Conservation (phyloP, 371 early-diverging fungal species). For the Scutellospora calospora region DNA sequence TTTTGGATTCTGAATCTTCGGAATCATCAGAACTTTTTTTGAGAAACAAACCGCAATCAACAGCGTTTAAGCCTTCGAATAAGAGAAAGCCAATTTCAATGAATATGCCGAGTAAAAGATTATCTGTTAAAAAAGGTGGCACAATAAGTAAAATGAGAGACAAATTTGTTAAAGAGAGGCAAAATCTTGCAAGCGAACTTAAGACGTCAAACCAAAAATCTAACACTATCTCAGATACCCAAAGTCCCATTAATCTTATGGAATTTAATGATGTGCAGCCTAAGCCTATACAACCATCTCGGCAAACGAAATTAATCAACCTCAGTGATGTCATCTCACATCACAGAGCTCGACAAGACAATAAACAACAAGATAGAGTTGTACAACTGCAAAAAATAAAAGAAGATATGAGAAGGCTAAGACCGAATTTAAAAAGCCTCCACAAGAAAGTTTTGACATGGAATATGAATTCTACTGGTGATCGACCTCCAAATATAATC, state of each 20-base stretch:
- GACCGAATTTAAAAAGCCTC: conserved; percentile 58
- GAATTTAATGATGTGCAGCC: neutral
- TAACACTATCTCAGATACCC: too few relatives aligned
- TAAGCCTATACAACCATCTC: conserved; percentile 20
- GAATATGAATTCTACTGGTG: conserved; percentile 58
- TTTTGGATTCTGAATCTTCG: too few relatives aligned
- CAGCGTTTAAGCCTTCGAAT: neutral
- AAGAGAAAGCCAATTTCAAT: neutral
- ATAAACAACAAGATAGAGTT: conserved; percentile 40
- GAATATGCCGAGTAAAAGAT: neutral
- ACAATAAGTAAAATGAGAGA: neutral
- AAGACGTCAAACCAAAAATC: too few relatives aligned
- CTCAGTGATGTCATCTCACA: conserved; percentile 45
- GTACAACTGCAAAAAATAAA: conserved; percentile 26
- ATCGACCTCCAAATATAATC: conserved; percentile 56
- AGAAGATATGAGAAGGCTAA: conserved; percentile 51
- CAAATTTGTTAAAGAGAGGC: neutral
- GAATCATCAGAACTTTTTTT: too few relatives aligned
- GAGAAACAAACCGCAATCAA: too few relatives aligned
- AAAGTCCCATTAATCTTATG: too few relatives aligned
- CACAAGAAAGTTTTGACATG: conserved; percentile 63
- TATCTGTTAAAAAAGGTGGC: neutral
- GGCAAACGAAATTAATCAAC: conserved; percentile 51
- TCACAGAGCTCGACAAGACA: too few relatives aligned
- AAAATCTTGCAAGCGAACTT: neutral